phyloP scores from a whole-genome alignment of 164 flowering plant genomes.

The Tetrastigma voinierianum region DNA sequence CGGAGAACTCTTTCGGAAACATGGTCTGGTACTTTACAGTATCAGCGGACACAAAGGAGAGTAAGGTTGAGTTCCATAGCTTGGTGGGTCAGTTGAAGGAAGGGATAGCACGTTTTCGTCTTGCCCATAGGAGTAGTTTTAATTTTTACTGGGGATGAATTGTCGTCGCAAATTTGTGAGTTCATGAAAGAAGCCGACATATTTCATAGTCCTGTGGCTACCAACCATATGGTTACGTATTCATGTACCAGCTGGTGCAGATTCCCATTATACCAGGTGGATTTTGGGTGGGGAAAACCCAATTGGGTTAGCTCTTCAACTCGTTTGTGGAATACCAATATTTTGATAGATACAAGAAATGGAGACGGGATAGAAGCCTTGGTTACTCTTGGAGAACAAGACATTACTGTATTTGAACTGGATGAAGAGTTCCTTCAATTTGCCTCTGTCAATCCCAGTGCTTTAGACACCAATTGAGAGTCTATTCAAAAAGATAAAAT shows the following conservation, averaged over 20 bases:
- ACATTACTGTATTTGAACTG: slow-evolving; percentile 17
- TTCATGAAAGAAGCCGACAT: background rate
- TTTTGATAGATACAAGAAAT: slow-evolving; percentile 20
- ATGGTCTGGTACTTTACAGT: background rate
- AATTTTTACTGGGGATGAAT: slow-evolving; percentile 3
- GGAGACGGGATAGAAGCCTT: slow-evolving; percentile 32
- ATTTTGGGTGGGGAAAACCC: slow-evolving; percentile 40
- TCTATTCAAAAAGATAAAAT: no score
- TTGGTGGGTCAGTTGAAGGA: slow-evolving; percentile 16
- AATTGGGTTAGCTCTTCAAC: slow-evolving; percentile 13
- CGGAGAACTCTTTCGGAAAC: slow-evolving; percentile 19
- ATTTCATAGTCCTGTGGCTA: no score
- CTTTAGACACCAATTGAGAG: background rate
- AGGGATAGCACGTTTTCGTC: background rate
- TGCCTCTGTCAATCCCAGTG: slow-evolving; percentile 12
- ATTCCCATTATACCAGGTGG: slow-evolving; percentile 18
- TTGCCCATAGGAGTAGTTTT: background rate
- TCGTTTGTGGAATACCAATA: slow-evolving; percentile 1
- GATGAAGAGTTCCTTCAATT: slow-evolving; percentile 15
- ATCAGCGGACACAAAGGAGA: background rate
- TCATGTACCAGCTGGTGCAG: slow-evolving; percentile 20
- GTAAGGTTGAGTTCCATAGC: slow-evolving; percentile 1
- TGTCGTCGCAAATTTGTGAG: background rate
- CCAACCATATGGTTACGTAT: background rate
- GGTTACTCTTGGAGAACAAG: slow-evolving; percentile 17